Evolutionary conservation across 345 rosid genomes (phyloP).

Genomic region (Syzygium jambos): DNA sequence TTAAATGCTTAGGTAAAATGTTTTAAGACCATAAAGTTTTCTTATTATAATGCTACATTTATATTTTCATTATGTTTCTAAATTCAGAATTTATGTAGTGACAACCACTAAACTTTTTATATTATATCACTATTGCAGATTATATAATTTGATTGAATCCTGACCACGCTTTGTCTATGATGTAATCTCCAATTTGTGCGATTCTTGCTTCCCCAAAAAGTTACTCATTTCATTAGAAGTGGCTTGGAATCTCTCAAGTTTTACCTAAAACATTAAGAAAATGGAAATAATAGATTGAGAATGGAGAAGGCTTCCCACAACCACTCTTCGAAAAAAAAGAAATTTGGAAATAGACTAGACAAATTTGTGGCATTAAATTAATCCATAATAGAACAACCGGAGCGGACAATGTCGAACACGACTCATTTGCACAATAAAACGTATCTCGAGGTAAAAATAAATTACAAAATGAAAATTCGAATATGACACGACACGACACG

Average conservation of each 20-base stretch:
- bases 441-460: neutral
- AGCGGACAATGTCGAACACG: rapidly evolving
- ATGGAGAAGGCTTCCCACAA: neutral
- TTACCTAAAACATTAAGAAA: neutral
- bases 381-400: neutral
- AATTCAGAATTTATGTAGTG: neutral
- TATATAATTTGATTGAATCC: neutral
- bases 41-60: neutral
- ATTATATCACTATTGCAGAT: neutral
- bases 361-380: neutral
- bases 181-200: neutral
- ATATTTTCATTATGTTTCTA: neutral
- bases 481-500: rapidly evolving
- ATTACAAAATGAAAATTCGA: rapidly evolving
- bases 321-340: neutral
- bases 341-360: neutral
- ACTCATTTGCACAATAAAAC: neutral
- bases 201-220: neutral
- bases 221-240: neutral
- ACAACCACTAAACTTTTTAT: neutral
- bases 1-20: neutral
- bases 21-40: neutral
- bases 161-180: neutral
- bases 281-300: neutral
- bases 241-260: neutral